phyloP scores from a whole-genome alignment of 2,329 filamentous ascomycete genomes.

The Fusarium pseudonygamai region DNA sequence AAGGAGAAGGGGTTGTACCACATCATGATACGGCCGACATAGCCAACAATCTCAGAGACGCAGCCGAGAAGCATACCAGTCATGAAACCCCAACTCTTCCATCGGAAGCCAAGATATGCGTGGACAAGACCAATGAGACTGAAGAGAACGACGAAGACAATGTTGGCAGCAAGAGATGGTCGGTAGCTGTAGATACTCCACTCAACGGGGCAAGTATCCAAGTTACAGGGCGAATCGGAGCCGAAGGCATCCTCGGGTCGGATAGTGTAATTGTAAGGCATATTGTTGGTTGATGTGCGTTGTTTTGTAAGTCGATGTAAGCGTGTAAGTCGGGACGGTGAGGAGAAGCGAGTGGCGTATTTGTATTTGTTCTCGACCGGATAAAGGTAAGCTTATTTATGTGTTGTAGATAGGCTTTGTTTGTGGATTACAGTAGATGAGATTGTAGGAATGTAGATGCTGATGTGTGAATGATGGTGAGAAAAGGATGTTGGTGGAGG shows the following conservation, averaged over 20 bases:
- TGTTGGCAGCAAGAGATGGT: slow-evolving; percentile 63
- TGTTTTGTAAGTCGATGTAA: neutral
- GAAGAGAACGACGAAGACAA: slow-evolving; percentile 62
- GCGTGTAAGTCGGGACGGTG: neutral
- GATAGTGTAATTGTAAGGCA: slow-evolving; percentile 36
- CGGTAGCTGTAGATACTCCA: slow-evolving; percentile 64
- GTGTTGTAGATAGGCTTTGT: slow-evolving; percentile 4
- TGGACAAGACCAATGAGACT: slow-evolving; percentile 53
- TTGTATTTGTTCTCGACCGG: neutral
- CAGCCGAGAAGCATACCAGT: slow-evolving; percentile 65
- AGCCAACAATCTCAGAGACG: slow-evolving; percentile 68
- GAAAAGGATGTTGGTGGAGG: neutral
- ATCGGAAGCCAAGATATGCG: slow-evolving; percentile 55
- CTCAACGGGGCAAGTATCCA: slow-evolving; percentile 58
- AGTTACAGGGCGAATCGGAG: slow-evolving; percentile 56
- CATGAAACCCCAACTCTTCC: slow-evolving; percentile 60
- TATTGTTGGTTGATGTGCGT: slow-evolving; percentile 17
- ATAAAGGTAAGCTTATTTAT: slow-evolving; percentile 32
- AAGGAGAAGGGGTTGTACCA: slow-evolving; percentile 67
- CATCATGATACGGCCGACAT: slow-evolving; percentile 67
- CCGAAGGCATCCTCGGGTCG: slow-evolving; percentile 52
- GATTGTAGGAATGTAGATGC: neutral
- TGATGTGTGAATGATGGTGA: slow-evolving; percentile 13
- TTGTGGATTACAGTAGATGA: neutral
- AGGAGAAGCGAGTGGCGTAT: neutral